Conservation (phyloP, 176 grass and related monocot genomes). For the Eleusine coracana region DNA sequence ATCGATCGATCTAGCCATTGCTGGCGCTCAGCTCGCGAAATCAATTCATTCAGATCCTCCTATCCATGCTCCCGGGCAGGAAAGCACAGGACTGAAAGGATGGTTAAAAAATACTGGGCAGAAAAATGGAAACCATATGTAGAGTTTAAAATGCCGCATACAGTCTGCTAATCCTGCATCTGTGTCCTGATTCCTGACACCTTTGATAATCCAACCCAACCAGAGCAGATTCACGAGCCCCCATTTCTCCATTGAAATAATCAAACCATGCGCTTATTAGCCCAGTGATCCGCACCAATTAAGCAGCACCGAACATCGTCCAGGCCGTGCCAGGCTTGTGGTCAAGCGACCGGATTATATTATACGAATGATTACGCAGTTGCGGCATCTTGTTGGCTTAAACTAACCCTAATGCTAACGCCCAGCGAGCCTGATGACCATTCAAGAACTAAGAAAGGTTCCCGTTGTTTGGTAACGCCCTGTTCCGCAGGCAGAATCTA, state of each 20-base stretch:
- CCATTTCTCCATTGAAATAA: background rate
- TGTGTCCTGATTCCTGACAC: background rate
- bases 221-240: background rate
- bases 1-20: background rate
- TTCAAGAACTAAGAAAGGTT: slow-evolving; percentile 32
- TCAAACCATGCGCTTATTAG: background rate
- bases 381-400: background rate
- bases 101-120: background rate
- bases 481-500: slow-evolving; percentile 42
- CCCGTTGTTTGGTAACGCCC: background rate
- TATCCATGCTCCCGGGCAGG: background rate
- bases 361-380: background rate
- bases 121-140: background rate
- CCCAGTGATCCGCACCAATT: slow-evolving; percentile 9
- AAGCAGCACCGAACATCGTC: background rate
- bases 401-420: background rate
- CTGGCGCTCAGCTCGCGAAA: slow-evolving; percentile 3
- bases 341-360: slow-evolving; percentile 44
- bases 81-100: background rate
- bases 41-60: background rate
- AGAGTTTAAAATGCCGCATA: background rate
- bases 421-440: background rate
- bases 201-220: background rate
- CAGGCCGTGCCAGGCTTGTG: slow-evolving; percentile 22
- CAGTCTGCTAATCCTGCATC: background rate